A percentile compares a stretch with the other conserved stretches of the same genome.
These are phyloP conservation scores for Endoconidiophora laricicola DNA, from an alignment of 2,329 filamentous ascomycete genomes.

Conservation along the genomic window DNA sequence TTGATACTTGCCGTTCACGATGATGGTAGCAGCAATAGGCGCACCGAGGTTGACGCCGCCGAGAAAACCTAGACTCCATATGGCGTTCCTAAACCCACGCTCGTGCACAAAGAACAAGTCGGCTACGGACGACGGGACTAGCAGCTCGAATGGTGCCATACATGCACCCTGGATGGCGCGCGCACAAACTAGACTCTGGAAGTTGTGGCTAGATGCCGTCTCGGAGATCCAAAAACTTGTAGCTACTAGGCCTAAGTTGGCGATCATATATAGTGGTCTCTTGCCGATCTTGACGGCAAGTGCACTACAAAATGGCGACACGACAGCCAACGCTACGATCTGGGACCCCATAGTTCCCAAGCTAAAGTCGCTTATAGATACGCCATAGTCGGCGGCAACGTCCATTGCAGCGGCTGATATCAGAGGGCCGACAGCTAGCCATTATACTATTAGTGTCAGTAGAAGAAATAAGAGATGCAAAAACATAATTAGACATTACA, in stretches of 20 bases:
- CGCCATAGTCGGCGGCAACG: slow-evolving; percentile 19
- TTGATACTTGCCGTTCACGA: slow-evolving; percentile 21
- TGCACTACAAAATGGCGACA: slow-evolving; percentile 21
- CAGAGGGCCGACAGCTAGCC: slow-evolving; percentile 22
- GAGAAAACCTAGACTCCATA: slow-evolving; percentile 26
- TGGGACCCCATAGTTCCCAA: slow-evolving; percentile 22
- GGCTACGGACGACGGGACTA: slow-evolving; percentile 24
- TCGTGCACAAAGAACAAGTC: slow-evolving; percentile 29
- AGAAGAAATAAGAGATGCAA: not conserved
- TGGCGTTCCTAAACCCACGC: slow-evolving; percentile 23
- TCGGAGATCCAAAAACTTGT: slow-evolving; percentile 22
- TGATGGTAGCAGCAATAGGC: slow-evolving; percentile 23
- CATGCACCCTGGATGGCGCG: slow-evolving; percentile 22
- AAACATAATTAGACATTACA: slow-evolving; percentile 3
- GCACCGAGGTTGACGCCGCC: slow-evolving; percentile 26
- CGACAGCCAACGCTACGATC: slow-evolving; percentile 22
- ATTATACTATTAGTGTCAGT: not conserved
- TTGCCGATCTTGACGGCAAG: slow-evolving; percentile 24
- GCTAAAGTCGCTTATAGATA: slow-evolving; percentile 20
- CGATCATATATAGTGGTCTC: slow-evolving; percentile 21
- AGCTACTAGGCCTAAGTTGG: slow-evolving; percentile 20
- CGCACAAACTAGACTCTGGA: slow-evolving; percentile 19
- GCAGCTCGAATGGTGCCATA: slow-evolving; percentile 24
- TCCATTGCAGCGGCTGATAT: slow-evolving; percentile 22
- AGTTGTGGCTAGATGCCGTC: slow-evolving; percentile 15